These are phyloP conservation scores for Trametes meyenii DNA, from an alignment of 768 basidiomycete species.

Conservation along the genomic window DNA sequence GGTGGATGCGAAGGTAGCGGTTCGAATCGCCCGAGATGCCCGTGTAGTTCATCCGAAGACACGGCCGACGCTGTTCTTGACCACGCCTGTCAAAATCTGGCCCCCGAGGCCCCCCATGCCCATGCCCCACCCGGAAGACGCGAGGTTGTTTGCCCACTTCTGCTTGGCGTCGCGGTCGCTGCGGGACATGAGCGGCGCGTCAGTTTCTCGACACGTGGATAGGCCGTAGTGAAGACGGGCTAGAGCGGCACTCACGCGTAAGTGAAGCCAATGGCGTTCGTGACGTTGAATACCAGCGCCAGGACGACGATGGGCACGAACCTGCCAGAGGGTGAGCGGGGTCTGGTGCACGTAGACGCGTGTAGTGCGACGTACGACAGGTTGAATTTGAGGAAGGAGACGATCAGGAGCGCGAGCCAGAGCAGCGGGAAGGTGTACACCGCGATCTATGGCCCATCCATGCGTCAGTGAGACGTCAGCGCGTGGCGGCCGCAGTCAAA, in stretches of 20 bases:
- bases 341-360: background rate
- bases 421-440: slow-evolving; percentile 87
- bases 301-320: slow-evolving; percentile 94
- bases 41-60: slow-evolving; percentile 56
- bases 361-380: slow-evolving; percentile 61
- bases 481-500: background rate
- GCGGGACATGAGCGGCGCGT: slow-evolving; percentile 8
- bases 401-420: slow-evolving; percentile 85
- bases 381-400: slow-evolving; percentile 87
- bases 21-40: background rate
- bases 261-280: slow-evolving; percentile 95
- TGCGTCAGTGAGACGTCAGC: background rate
- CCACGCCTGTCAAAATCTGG: slow-evolving; percentile 77
- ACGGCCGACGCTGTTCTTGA: slow-evolving; percentile 79
- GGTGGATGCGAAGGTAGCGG: background rate
- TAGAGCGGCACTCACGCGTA: slow-evolving; percentile 66
- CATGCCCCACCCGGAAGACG: slow-evolving; percentile 69
- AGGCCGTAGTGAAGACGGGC: background rate
- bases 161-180: slow-evolving; percentile 93
- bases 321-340: slow-evolving; percentile 42
- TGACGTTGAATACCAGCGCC: slow-evolving; percentile 94
- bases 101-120: slow-evolving; percentile 84
- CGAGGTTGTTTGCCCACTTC: slow-evolving; percentile 81
- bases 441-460: slow-evolving; percentile 59
- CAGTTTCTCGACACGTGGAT: background rate